Evolutionary conservation across 129 eudicot species (phyloP).

Genomic region (Deinandra increscens): DNA sequence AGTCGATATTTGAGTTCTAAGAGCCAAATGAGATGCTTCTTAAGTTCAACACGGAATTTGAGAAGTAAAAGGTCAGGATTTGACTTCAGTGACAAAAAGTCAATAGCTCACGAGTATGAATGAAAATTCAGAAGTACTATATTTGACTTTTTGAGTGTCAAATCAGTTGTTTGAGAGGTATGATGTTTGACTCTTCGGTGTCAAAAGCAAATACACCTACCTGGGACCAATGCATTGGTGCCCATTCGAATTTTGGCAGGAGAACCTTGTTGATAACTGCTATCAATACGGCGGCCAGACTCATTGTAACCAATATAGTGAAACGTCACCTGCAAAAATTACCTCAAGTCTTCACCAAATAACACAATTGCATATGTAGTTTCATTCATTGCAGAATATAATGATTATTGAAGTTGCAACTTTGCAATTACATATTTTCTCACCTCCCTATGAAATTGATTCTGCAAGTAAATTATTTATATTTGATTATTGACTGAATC

Average conservation of each 20-base stretch:
- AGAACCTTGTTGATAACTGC: slow-evolving; percentile 88
- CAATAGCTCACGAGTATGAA: background rate
- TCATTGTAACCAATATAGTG: slow-evolving; percentile 94
- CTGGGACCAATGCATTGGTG: slow-evolving; percentile 93
- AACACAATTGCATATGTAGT: slow-evolving; percentile 9
- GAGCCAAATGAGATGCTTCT: background rate
- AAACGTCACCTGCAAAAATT: slow-evolving; percentile 64
- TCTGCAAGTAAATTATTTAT: background rate
- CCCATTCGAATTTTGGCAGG: slow-evolving; percentile 97
- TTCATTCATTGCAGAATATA: background rate
- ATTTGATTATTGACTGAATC: background rate
- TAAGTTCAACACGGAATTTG: background rate
- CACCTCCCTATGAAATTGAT: background rate
- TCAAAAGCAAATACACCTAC: slow-evolving; percentile 34
- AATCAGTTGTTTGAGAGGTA: background rate
- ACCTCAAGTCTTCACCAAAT: background rate
- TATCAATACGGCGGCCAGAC: slow-evolving; percentile 96
- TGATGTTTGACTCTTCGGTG: background rate
- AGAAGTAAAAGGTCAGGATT: background rate
- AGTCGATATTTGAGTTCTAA: background rate
- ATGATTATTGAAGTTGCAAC: background rate
- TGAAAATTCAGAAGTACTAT: background rate
- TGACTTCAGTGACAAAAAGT: background rate
- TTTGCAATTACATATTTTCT: background rate
- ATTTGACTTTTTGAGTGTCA: slow-evolving; percentile 6